phyloP scores from a whole-genome alignment of 805 yeast genomes.

The Teunomyces atbi region DNA sequence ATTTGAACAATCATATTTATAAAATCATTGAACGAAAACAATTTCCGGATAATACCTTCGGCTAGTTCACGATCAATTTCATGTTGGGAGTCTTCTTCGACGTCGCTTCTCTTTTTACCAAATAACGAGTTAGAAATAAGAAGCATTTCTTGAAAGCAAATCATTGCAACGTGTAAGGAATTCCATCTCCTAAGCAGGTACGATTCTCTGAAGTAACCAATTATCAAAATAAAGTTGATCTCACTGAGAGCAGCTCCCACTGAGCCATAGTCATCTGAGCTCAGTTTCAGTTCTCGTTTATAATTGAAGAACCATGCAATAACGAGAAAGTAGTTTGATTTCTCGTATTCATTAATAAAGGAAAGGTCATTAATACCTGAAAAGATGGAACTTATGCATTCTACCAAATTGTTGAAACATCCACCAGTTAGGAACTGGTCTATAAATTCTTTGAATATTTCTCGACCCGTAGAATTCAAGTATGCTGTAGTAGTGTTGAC shows the following conservation, averaged over 20 bases:
- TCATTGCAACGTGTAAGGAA: conserved; percentile 67
- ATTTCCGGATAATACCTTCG: conserved; percentile 57
- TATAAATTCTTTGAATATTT: conserved; percentile 42
- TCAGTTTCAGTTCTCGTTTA: conserved; percentile 41
- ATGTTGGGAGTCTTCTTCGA: conserved; percentile 46
- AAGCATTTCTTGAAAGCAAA: conserved; percentile 64
- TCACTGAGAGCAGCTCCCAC: conserved; percentile 60
- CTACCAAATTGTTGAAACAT: conserved; percentile 67
- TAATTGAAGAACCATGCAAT: conserved; percentile 75
- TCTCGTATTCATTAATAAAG: conserved; percentile 33
- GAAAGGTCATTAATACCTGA: conserved; percentile 33
- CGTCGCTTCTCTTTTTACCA: conserved; percentile 26
- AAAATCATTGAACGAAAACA: conserved; percentile 67
- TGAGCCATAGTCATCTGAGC: conserved; percentile 36
- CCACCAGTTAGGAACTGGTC: conserved; percentile 62
- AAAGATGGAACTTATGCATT: conserved; percentile 46
- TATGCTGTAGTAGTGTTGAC: conserved; percentile 24
- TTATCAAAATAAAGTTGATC: conserved; percentile 54
- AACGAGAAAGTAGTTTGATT: conserved; percentile 52
- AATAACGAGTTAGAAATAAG: conserved; percentile 46
- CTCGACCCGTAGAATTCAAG: conserved; percentile 21
- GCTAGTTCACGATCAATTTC: conserved; percentile 43
- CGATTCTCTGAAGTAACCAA: conserved; percentile 44
- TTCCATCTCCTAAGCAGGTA: conserved; percentile 48
- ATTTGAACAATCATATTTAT: conserved; percentile 54